Conservation (phyloP, 2,329 filamentous ascomycete species). For the Setomelanomma holmii region DNA sequence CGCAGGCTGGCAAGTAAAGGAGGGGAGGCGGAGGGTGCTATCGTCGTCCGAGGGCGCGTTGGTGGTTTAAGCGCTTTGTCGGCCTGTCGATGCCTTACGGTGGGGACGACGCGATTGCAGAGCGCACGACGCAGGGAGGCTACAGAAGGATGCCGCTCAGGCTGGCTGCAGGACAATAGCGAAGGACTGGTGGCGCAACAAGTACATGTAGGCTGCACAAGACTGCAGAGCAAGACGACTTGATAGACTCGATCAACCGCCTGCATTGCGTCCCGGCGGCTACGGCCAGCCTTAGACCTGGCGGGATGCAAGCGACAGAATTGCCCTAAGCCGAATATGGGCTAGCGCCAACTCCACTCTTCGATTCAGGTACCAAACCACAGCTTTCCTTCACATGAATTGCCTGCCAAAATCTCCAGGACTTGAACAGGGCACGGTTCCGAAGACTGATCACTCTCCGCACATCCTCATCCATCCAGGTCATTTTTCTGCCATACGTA, state of each 20-base stretch:
- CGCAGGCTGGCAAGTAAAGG: conserved; percentile 11
- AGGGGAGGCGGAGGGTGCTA: neutral
- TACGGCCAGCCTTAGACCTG: too few species aligned
- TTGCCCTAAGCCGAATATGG: too few species aligned
- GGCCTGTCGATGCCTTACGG: conserved; percentile 11
- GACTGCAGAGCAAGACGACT: neutral
- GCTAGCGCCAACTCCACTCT: too few species aligned
- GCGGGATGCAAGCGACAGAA: too few species aligned
- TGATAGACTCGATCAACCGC: neutral
- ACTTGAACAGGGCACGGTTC: too few species aligned
- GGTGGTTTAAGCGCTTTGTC: conserved; percentile 19
- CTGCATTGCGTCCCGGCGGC: neutral
- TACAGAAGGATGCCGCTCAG: neutral
- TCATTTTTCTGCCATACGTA: too few species aligned
- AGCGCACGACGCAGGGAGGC: neutral
- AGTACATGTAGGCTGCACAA: too few species aligned
- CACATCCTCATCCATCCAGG: too few species aligned
- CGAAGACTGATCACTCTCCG: too few species aligned
- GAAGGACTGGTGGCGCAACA: neutral
- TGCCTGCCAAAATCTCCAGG: too few species aligned
- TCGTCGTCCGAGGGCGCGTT: conserved; percentile 1
- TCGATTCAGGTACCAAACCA: too few species aligned
- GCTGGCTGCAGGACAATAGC: neutral
- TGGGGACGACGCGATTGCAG: conserved; percentile 4
- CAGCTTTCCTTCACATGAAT: too few species aligned